A percentile compares a stretch with the other conserved stretches of the same genome.
Conservation (phyloP, 345 rosid genomes). For the Eucalyptus microcorys region DNA sequence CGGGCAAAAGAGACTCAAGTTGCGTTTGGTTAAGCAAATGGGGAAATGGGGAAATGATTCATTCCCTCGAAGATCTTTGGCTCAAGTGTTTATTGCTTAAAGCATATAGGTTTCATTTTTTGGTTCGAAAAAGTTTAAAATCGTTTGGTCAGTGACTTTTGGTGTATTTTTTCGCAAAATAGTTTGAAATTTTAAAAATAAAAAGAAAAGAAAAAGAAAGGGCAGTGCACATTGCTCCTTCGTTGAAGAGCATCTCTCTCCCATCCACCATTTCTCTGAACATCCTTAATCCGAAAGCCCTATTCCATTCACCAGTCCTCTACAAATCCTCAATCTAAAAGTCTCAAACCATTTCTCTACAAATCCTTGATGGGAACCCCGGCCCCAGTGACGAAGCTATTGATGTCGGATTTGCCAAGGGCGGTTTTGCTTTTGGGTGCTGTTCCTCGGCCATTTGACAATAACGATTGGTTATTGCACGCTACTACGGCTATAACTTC, state of each 20-base stretch:
- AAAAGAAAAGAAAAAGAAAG: too few species aligned
- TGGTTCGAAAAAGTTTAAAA: not conserved
- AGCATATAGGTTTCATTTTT: too few species aligned
- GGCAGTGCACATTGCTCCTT: not conserved
- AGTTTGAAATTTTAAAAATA: not conserved
- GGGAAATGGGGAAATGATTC: not conserved
- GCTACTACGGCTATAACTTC: not conserved
- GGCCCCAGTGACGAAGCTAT: too few species aligned
- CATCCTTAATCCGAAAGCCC: not conserved
- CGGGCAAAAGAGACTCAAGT: not conserved
- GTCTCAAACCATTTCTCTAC: not conserved
- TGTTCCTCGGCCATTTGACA: not conserved
- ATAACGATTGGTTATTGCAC: accelerated
- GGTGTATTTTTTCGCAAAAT: not conserved
- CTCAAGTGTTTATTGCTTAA: not conserved
- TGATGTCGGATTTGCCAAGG: too few species aligned
- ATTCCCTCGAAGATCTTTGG: not conserved
- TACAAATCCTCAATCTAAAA: not conserved
- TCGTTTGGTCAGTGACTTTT: not conserved
- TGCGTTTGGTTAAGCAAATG: not conserved
- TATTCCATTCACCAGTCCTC: not conserved
- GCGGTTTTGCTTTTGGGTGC: not conserved
- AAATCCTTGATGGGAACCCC: not conserved
- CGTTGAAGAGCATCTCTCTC: not conserved
- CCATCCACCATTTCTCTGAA: not conserved